Percentiles rank a stretch among this genome's conserved stretches.
Conservation (phyloP, 331 rosid genomes). For the Erythrophleum ivorense region DNA sequence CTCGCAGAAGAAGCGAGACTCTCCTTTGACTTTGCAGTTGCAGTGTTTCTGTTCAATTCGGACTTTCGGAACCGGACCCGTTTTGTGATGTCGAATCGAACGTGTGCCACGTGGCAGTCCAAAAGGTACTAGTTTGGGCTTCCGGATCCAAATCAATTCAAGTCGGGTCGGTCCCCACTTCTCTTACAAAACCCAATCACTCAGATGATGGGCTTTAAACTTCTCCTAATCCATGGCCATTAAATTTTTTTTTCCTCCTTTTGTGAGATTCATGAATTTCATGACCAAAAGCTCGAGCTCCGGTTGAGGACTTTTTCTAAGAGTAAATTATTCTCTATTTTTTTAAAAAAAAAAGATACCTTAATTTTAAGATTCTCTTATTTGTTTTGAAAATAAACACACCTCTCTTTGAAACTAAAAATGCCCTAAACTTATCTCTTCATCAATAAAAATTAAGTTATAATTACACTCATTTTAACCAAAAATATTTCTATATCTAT, state of each 20-base stretch:
- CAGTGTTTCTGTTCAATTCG: neutral
- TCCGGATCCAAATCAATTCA: neutral
- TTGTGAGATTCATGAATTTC: neutral
- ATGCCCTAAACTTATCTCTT: too few species aligned
- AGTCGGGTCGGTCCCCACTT: neutral
- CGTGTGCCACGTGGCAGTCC: constrained; percentile 6
- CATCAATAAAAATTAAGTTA: too few species aligned
- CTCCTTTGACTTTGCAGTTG: neutral
- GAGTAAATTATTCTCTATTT: too few species aligned
- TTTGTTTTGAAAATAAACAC: too few species aligned
- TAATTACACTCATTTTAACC: too few species aligned
- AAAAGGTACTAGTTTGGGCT: neutral
- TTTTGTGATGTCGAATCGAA: neutral
- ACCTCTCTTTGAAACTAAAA: too few species aligned
- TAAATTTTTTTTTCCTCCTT: neutral
- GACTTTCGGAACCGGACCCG: neutral
- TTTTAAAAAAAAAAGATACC: too few species aligned
- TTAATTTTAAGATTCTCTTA: too few species aligned
- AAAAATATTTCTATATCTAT: too few species aligned
- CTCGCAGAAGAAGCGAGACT: neutral
- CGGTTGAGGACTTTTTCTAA: too few species aligned
- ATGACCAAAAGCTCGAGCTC: neutral
- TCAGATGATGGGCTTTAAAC: neutral
- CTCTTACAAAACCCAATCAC: neutral
- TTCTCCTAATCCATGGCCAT: neutral